These are phyloP conservation scores for Podaxis carcinomalis DNA, from an alignment of 768 basidiomycete genomes.

Conservation along the genomic window DNA sequence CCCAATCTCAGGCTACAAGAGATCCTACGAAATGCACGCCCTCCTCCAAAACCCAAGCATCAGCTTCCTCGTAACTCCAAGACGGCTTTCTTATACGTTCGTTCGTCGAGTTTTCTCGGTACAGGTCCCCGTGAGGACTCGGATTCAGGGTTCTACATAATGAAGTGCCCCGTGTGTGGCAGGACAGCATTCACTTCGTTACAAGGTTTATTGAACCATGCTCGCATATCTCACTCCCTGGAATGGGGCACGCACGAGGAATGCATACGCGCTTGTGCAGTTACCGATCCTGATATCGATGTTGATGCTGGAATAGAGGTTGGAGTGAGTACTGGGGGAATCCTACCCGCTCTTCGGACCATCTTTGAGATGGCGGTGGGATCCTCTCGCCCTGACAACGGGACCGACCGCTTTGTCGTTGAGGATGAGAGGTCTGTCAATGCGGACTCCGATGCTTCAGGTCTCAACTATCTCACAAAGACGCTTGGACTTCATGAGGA, in stretches of 20 bases:
- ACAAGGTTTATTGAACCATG: conserved; percentile 53
- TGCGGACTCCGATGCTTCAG: conserved; percentile 4
- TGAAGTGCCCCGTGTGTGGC: conserved; percentile 42
- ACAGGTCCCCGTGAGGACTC: neutral
- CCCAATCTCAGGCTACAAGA: conserved; percentile 18
- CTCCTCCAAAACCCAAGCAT: conserved; percentile 23
- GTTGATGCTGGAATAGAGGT: conserved; percentile 39
- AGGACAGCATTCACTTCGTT: conserved; percentile 44
- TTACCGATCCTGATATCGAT: conserved; percentile 35
- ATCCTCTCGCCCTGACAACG: conserved; percentile 4
- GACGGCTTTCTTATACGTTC: conserved; percentile 11
- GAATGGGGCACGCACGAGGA: conserved; percentile 56
- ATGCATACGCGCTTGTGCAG: conserved; percentile 47
- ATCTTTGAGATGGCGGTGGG: conserved; percentile 48
- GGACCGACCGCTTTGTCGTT: neutral
- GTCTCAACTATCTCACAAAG: conserved; percentile 27
- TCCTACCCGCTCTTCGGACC: conserved; percentile 43
- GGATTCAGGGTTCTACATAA: conserved; percentile 27
- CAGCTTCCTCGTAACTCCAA: conserved; percentile 3
- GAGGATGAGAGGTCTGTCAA: conserved; percentile 9
- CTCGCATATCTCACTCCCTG: conserved; percentile 41
- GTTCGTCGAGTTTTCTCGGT: neutral
- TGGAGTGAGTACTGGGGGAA: conserved; percentile 33
- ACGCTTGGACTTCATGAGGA: conserved; percentile 48
- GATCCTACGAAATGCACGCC: conserved; percentile 17